Percentiles rank a stretch among this genome's conserved stretches.
Conservation (phyloP, 106 monocot species). For the Acanthochlamys bracteata region DNA sequence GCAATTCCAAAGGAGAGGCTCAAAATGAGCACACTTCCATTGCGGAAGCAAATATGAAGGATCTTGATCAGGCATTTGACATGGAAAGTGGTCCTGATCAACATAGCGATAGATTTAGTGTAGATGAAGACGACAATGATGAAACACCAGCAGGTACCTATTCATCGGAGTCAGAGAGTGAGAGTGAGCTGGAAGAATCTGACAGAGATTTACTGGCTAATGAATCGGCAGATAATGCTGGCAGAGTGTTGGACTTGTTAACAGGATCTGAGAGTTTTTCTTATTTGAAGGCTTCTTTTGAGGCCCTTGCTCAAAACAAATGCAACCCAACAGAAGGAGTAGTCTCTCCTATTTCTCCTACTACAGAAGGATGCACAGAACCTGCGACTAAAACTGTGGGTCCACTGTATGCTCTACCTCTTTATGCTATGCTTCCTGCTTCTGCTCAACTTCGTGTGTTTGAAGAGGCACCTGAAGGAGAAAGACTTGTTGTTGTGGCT, state of each 20-base stretch:
- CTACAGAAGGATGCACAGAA: constrained; percentile 9
- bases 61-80: constrained; percentile 55
- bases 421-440: constrained; percentile 94
- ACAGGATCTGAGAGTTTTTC: constrained; percentile 40
- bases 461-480: constrained; percentile 60
- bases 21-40: constrained; percentile 8
- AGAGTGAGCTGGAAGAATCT: constrained; percentile 36
- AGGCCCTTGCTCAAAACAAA: constrained; percentile 36
- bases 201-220: constrained; percentile 16
- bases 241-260: constrained; percentile 36
- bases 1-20: constrained; percentile 8
- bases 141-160: constrained; percentile 17
- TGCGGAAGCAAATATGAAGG: constrained; percentile 24
- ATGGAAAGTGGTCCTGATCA: constrained; percentile 14
- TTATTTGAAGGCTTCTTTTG: constrained; percentile 76
- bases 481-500: constrained; percentile 84
- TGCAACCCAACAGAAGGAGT: constrained; percentile 1
- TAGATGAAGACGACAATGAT: constrained; percentile 43
- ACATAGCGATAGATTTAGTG: constrained; percentile 40
- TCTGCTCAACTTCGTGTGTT: constrained; percentile 73
- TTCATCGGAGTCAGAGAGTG: constrained; percentile 56
- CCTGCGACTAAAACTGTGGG: constrained; percentile 9
- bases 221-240: constrained; percentile 21
- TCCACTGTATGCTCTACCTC: constrained; percentile 64
- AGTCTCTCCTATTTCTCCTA: constrained; percentile 8